Conservation (phyloP, 2,329 filamentous ascomycete species). For the Beauveria sp. region DNA sequence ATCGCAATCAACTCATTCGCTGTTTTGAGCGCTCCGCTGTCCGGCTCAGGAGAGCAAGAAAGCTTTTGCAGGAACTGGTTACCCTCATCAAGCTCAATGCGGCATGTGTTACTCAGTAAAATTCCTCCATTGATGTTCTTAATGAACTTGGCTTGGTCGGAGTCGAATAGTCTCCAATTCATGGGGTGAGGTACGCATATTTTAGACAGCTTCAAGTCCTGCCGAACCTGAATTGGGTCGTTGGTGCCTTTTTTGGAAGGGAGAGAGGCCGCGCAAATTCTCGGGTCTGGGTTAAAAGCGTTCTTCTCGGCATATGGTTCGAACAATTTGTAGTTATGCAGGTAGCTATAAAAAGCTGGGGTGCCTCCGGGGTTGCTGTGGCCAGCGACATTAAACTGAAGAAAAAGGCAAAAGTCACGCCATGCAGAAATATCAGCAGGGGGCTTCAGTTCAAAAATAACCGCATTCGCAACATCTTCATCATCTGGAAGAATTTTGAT, state of each 20-base stretch:
- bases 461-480: neutral
- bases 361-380: neutral
- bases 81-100: neutral
- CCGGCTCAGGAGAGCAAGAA: fast-evolving
- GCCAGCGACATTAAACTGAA: neutral
- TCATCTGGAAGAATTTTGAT: neutral
- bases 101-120: neutral
- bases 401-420: neutral
- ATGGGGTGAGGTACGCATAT: neutral
- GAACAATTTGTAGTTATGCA: neutral
- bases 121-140: fast-evolving
- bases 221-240: neutral
- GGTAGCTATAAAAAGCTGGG: neutral
- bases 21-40: neutral
- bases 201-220: neutral
- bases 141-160: neutral
- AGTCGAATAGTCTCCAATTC: neutral
- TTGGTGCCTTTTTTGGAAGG: too few species aligned
- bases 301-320: neutral
- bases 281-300: fast-evolving
- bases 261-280: neutral
- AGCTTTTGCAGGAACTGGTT: neutral
- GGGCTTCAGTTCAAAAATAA: neutral
- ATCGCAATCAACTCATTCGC: neutral
- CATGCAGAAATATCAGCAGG: neutral